These are phyloP conservation scores for Achlya hypogyna DNA, from an alignment of 352 stramenopile genomes.

Conservation along the genomic window DNA sequence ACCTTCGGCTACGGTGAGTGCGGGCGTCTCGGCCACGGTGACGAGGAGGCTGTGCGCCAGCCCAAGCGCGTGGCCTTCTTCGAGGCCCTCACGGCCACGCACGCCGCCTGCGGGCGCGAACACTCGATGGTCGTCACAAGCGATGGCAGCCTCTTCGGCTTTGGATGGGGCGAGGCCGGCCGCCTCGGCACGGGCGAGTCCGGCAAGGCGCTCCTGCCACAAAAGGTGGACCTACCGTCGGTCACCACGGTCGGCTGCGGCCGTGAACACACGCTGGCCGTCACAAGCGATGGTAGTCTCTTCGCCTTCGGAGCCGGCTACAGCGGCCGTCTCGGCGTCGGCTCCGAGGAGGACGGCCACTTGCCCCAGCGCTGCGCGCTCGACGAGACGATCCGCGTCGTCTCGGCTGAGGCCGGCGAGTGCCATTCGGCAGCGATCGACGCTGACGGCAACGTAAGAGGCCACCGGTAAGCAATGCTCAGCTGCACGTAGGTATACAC, in stretches of 20 bases:
- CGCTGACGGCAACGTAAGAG: slow-evolving; percentile 33
- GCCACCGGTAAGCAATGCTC: not conserved
- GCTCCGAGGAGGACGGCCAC: slow-evolving; percentile 48
- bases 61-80: slow-evolving; percentile 53
- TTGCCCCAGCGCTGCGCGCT: slow-evolving; percentile 32
- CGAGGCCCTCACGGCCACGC: slow-evolving; percentile 25
- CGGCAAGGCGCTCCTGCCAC: slow-evolving; percentile 47
- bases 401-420: slow-evolving; percentile 57
- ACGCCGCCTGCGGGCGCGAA: slow-evolving; percentile 66
- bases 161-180: slow-evolving; percentile 78
- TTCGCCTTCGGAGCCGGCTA: slow-evolving; percentile 73
- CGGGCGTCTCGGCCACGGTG: slow-evolving; percentile 59
- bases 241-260: slow-evolving; percentile 58
- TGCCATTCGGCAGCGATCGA: slow-evolving; percentile 70
- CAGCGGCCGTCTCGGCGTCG: slow-evolving; percentile 62
- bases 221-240: slow-evolving; percentile 44
- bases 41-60: slow-evolving; percentile 35
- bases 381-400: slow-evolving; percentile 33
- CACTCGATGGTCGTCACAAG: slow-evolving; percentile 71
- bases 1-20: slow-evolving; percentile 79
- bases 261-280: slow-evolving; percentile 65
- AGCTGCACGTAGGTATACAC: slow-evolving; percentile 40
- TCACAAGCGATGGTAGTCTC: slow-evolving; percentile 43
- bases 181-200: slow-evolving; percentile 72
- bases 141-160: slow-evolving; percentile 66